Conservation (phyloP, 768 basidiomycete species). For the Suillus cothurnatus region DNA sequence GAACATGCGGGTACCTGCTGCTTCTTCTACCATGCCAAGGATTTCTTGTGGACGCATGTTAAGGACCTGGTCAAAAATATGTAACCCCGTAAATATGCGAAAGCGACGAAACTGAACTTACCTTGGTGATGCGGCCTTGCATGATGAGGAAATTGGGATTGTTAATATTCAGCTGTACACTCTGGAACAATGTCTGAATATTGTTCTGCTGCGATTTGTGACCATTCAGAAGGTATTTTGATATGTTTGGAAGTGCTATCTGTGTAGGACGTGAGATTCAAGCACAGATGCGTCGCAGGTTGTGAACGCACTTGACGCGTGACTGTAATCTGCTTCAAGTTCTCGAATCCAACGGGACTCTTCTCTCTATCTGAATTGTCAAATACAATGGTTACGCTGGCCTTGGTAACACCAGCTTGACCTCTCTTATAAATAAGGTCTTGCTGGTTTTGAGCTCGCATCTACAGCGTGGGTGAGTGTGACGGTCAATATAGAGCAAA, state of each 20-base stretch:
- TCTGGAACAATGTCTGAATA: constrained; percentile 92
- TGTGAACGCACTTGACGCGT: constrained; percentile 77
- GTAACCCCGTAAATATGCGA: constrained; percentile 4
- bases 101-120: constrained; percentile 28
- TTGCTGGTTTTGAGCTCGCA: constrained; percentile 93
- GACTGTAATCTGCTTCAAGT: constrained; percentile 88
- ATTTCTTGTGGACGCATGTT: constrained; percentile 99
- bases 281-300: neutral
- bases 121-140: constrained; percentile 99
- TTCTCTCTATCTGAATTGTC: constrained; percentile 91
- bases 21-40: constrained; percentile 97
- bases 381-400: constrained; percentile 97
- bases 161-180: constrained; percentile 98
- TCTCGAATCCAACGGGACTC: constrained; percentile 82
- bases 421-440: constrained; percentile 99
- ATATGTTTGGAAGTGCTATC: constrained; percentile 91
- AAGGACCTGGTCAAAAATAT: constrained; percentile 56
- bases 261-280: constrained; percentile 32
- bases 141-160: constrained; percentile 99
- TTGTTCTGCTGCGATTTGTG: constrained; percentile 87
- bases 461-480: constrained; percentile 45
- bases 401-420: constrained; percentile 95
- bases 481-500: neutral
- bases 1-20: constrained; percentile 98
- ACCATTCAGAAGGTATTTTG: constrained; percentile 95